Percentiles rank a stretch among this genome's conserved stretches.
phyloP scores from a whole-genome alignment of 1,139 yeast species.

The Hemisphaericaspora subhashii region DNA sequence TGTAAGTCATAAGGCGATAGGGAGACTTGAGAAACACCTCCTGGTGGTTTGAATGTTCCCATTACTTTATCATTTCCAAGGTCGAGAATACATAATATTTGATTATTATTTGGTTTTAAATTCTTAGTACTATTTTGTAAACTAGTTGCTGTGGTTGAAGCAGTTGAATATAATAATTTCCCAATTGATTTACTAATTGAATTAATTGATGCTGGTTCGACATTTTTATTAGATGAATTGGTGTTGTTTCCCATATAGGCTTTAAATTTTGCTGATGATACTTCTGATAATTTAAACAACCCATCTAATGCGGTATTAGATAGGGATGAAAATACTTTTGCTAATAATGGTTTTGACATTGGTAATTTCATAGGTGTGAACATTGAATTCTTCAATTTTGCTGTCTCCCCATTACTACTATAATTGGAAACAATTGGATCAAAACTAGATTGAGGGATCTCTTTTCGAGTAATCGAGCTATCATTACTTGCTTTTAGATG shows the following conservation, averaged over 20 bases:
- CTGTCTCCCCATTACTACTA: background rate
- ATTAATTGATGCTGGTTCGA: constrained; percentile 22
- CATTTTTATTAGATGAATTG: constrained; percentile 7
- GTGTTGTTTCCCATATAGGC: constrained; percentile 31
- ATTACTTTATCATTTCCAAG: constrained; percentile 43
- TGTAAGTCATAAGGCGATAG: constrained; percentile 64
- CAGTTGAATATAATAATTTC: constrained; percentile 35
- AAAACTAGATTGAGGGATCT: constrained; percentile 3
- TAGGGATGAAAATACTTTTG: constrained; percentile 46
- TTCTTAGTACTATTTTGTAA: constrained; percentile 29
- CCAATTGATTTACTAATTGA: constrained; percentile 35
- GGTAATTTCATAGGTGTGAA: constrained; percentile 51
- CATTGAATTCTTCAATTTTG: constrained; percentile 8
- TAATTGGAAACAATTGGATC: constrained; percentile 15
- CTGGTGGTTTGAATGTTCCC: constrained; percentile 59
- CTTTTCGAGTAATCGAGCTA: constrained; percentile 6
- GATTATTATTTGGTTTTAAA: constrained; percentile 31
- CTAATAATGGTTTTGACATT: constrained; percentile 43
- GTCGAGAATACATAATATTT: constrained; percentile 46
- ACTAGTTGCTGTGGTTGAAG: constrained; percentile 33
- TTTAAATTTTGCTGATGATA: constrained; percentile 45
- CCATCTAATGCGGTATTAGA: constrained; percentile 59
- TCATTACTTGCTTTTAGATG: constrained; percentile 26
- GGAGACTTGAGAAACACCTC: constrained; percentile 61
- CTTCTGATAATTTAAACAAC: constrained; percentile 48